Evolutionary conservation across 2,329 filamentous ascomycete species (phyloP).

Genomic region (Aspergillus uvarum): DNA sequence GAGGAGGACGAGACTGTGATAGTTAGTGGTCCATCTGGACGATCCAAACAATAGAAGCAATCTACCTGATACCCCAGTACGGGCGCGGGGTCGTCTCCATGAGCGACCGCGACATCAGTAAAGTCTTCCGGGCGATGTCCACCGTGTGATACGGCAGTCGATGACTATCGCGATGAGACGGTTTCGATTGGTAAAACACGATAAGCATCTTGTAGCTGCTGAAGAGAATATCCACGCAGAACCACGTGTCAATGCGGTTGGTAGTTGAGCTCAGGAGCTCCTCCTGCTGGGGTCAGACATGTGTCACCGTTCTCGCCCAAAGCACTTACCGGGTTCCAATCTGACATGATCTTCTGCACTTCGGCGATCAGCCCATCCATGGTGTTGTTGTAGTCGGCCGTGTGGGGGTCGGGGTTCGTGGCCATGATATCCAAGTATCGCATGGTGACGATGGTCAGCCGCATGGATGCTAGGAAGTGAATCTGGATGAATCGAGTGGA

Average conservation of each 20-base stretch:
- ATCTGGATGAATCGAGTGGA: conserved; percentile 19
- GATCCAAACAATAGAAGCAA: not conserved
- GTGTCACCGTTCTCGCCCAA: too few relatives aligned
- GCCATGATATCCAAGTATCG: conserved; percentile 15
- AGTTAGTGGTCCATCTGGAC: not conserved
- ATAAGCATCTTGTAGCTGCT: conserved; percentile 23
- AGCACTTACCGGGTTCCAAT: conserved; percentile 16
- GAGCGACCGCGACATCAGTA: conserved; percentile 7
- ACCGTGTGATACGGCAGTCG: conserved; percentile 12
- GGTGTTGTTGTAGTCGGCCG: conserved; percentile 4
- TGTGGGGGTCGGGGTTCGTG: not conserved
- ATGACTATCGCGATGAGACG: conserved; percentile 7
- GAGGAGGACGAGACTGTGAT: conserved; percentile 14
- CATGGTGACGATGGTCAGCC: conserved; percentile 14
- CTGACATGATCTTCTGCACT: conserved; percentile 16
- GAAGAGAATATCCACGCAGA: conserved; percentile 20
- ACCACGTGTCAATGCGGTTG: conserved; percentile 19
- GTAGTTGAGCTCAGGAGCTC: conserved; percentile 12
- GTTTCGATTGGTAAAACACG: conserved; percentile 20
- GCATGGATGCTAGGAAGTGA: conserved; percentile 21
- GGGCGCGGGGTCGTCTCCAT: not conserved
- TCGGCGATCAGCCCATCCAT: conserved; percentile 14
- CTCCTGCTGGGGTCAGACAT: conserved; percentile 9
- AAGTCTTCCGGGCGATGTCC: conserved; percentile 10
- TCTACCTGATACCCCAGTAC: conserved; percentile 12